Percentiles rank a stretch among this genome's conserved stretches.
These are phyloP conservation scores for Cercospora beticola DNA, from an alignment of 2,329 filamentous ascomycete genomes.

Conservation along the genomic window DNA sequence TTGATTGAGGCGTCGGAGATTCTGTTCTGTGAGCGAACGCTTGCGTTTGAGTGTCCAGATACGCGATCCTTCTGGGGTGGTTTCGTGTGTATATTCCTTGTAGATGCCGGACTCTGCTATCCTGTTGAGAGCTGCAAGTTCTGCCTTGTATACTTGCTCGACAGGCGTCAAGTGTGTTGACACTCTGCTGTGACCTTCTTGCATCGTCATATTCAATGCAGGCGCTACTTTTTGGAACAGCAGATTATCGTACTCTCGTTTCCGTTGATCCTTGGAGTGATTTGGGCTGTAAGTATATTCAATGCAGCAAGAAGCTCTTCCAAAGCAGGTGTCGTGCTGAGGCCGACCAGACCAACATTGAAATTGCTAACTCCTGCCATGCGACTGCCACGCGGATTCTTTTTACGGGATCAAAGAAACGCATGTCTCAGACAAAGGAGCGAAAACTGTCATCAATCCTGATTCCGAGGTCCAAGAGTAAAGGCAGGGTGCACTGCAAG, in stretches of 20 bases:
- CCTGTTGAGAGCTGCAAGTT: slow-evolving; percentile 3
- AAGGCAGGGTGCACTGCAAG: not conserved
- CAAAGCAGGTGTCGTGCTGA: not conserved
- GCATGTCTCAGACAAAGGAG: slow-evolving; percentile 9
- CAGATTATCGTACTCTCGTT: not conserved
- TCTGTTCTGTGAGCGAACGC: slow-evolving; percentile 4
- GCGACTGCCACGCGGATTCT: not conserved
- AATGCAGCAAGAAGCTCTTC: not conserved
- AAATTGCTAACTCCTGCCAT: not conserved
- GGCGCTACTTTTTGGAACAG: not conserved
- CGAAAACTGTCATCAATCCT: slow-evolving; percentile 6
- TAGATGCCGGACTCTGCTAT: not conserved
- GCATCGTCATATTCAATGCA: not conserved
- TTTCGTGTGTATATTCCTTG: not conserved
- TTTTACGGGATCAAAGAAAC: slow-evolving; percentile 3
- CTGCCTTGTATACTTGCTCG: not conserved
- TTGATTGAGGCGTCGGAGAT: not conserved
- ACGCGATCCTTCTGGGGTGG: not conserved
- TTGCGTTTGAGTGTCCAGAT: slow-evolving; percentile 9
- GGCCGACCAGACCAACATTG: not conserved
- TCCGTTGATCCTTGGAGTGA: not conserved
- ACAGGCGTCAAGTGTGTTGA: not conserved
- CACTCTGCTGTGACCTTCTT: not conserved
- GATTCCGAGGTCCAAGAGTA: not conserved
- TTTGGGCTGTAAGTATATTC: not conserved